Evolutionary conservation across 768 basidiomycete genomes (phyloP).

Genomic region (Tremella mesenterica): DNA sequence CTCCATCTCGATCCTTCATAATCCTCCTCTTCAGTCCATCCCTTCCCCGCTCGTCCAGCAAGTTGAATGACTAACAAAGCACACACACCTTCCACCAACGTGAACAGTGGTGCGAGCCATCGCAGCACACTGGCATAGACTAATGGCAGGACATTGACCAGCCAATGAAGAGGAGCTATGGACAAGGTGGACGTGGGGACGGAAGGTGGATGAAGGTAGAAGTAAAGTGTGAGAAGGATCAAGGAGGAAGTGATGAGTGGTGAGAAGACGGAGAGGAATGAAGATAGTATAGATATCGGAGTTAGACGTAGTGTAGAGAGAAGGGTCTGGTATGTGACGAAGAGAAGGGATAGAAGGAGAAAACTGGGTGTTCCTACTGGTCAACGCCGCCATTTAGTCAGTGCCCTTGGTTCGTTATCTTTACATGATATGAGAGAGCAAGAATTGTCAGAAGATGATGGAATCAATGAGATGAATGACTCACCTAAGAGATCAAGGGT

Average conservation of each 20-base stretch:
- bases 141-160: slow-evolving; percentile 36
- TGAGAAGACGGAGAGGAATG: slow-evolving; percentile 29
- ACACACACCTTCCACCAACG: slow-evolving; percentile 42
- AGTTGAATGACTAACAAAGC: slow-evolving; percentile 42
- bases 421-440: no score
- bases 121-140: slow-evolving; percentile 39
- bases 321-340: slow-evolving; percentile 39
- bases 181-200: slow-evolving; percentile 6
- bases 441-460: no score
- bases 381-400: neutral
- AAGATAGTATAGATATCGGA: slow-evolving; percentile 15
- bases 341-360: slow-evolving; percentile 43
- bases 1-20: slow-evolving; percentile 42
- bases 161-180: slow-evolving; percentile 15
- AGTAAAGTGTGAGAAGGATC: slow-evolving; percentile 34
- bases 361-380: slow-evolving; percentile 41
- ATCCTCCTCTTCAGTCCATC: slow-evolving; percentile 44
- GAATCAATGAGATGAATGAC: neutral
- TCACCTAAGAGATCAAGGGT: slow-evolving; percentile 40
- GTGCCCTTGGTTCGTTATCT: no score
- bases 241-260: slow-evolving; percentile 35
- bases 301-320: slow-evolving; percentile 42
- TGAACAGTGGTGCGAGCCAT: slow-evolving; percentile 42
- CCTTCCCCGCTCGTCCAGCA: slow-evolving; percentile 39
- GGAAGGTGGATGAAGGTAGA: slow-evolving; percentile 38